Percentiles rank a stretch among this genome's conserved stretches.
Conservation (phyloP, 2,329 filamentous ascomycete species). For the Drechslera avenae region DNA sequence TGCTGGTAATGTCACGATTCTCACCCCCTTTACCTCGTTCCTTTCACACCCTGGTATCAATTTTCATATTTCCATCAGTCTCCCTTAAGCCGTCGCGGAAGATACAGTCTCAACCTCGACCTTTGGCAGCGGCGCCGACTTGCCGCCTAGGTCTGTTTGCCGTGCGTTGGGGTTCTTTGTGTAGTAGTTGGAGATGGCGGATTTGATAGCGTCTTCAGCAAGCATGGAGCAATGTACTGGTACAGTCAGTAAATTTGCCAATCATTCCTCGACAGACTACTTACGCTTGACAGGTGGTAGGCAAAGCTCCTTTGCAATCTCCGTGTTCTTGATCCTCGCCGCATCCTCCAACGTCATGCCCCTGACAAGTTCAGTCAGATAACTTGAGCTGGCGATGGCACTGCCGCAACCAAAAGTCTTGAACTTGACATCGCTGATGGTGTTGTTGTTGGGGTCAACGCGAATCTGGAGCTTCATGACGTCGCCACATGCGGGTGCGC, state of each 20-base stretch:
- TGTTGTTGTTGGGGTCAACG: conserved; percentile 85
- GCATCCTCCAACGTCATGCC: conserved; percentile 98
- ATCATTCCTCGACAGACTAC: conserved; percentile 43
- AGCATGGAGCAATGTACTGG: conserved; percentile 90
- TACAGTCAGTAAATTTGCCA: conserved; percentile 22
- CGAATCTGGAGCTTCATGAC: conserved; percentile 95
- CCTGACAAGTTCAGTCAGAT: conserved; percentile 90
- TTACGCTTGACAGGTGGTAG: conserved; percentile 84
- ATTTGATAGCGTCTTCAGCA: conserved; percentile 91
- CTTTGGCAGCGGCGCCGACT: conserved; percentile 69
- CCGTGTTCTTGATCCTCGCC: conserved; percentile 89
- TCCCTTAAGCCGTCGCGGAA: conserved; percentile 40
- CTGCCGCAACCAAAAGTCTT: conserved; percentile 97
- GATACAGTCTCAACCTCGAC: conserved; percentile 64
- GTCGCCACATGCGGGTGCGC: conserved; percentile 88
- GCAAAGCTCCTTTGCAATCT: conserved; percentile 96
- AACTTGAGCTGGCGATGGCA: conserved; percentile 92
- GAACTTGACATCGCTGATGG: conserved; percentile 94
- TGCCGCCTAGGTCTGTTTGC: conserved; percentile 77
- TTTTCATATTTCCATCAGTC: conserved; percentile 26
- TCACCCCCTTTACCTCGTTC: background rate
- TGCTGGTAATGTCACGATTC: conserved; percentile 6
- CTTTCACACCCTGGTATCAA: conserved; percentile 23
- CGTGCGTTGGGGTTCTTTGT: conserved; percentile 82
- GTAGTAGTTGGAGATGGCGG: conserved; percentile 88